Percentiles rank a stretch among this genome's conserved stretches.
These are phyloP conservation scores for Backusella tarrabulga DNA, from an alignment of 192 early-diverging fungal genomes.

Conservation along the genomic window DNA sequence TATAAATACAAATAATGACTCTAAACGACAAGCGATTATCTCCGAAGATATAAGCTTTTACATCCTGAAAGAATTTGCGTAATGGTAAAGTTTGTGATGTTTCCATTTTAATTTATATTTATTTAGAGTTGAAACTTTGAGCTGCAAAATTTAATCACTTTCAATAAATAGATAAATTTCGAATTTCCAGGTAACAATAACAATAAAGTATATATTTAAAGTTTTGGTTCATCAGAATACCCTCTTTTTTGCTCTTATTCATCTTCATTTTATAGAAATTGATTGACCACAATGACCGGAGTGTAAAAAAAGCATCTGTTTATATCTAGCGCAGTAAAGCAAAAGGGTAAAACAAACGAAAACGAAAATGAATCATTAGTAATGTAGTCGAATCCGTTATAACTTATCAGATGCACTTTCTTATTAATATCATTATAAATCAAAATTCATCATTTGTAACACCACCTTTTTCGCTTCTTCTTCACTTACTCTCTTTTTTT, in stretches of 20 bases:
- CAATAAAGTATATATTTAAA: not conserved
- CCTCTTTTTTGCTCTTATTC: not conserved
- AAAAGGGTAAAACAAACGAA: not conserved
- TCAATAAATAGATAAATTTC: conserved; percentile 1
- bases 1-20: not conserved
- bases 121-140: conserved; percentile 6
- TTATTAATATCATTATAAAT: not conserved
- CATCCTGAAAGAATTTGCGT: not conserved
- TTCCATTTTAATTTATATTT: conserved; percentile 5
- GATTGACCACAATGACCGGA: not conserved
- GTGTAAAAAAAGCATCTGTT: not conserved
- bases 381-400: not conserved
- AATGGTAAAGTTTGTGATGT: not conserved
- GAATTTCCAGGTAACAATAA: not conserved
- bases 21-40: not conserved
- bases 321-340: not conserved
- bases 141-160: not conserved
- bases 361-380: conserved; percentile 5
- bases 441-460: not conserved
- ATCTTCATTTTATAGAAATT: not conserved
- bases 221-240: not conserved
- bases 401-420: not conserved
- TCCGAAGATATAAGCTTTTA: not conserved
- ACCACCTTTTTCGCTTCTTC: not conserved
- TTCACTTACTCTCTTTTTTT: not conserved